Conservation (phyloP, 2,329 filamentous ascomycete genomes). For the Metarhizium robertsii region DNA sequence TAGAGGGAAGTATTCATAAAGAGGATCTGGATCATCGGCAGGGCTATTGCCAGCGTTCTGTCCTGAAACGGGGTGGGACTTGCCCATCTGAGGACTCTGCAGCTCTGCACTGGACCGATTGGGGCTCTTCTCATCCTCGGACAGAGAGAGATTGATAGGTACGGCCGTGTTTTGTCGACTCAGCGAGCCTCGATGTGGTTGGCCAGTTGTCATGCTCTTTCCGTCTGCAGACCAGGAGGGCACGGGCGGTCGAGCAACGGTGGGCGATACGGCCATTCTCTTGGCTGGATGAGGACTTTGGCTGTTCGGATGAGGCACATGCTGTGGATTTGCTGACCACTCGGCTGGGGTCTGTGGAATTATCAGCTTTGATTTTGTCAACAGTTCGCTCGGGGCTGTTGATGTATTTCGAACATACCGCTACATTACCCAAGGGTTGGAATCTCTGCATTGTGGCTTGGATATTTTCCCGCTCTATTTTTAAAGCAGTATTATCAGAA, state of each 20-base stretch:
- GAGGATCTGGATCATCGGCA: constrained; percentile 67
- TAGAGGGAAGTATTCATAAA: constrained; percentile 93
- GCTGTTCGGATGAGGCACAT: constrained; percentile 21
- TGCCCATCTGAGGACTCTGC: constrained; percentile 41
- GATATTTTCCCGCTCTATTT: constrained; percentile 23
- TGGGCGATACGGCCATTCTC: constrained; percentile 43
- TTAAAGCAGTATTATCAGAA: constrained; percentile 23
- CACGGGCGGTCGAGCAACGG: constrained; percentile 40
- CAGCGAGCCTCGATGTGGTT: constrained; percentile 12
- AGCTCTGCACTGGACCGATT: constrained; percentile 40
- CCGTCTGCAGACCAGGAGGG: constrained; percentile 37
- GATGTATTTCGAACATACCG: constrained; percentile 17
- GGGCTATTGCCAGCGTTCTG: constrained; percentile 46
- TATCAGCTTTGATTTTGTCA: constrained; percentile 7
- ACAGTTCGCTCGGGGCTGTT: not conserved
- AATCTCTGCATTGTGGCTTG: constrained; percentile 19
- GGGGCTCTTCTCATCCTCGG: constrained; percentile 51
- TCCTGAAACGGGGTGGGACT: constrained; percentile 23
- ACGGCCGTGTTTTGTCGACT: constrained; percentile 20
- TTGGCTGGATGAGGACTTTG: constrained; percentile 41
- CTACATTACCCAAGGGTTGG: constrained; percentile 23
- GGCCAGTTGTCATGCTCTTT: constrained; percentile 13
- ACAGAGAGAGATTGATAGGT: constrained; percentile 46
- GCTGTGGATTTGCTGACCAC: constrained; percentile 30
- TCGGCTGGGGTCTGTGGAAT: constrained; percentile 27